Base-by-base conservation (phyloP, 2,329 filamentous ascomycete genomes). In the Helotiales sp. region DNA sequence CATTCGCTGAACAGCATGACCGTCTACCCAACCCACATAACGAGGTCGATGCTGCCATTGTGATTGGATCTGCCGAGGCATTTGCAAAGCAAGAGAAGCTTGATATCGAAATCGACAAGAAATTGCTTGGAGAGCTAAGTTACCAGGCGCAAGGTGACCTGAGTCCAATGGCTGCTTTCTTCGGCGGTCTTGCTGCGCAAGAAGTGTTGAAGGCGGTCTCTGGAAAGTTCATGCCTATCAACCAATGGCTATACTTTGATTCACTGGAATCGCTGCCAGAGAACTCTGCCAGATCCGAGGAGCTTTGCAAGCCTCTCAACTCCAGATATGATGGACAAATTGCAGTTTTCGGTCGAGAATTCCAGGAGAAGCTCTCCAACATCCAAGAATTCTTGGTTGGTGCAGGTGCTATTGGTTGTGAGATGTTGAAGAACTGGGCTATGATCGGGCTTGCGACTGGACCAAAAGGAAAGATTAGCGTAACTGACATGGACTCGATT, bases 341-440 rank as follows among this genome's bases (percentile, higher is more conserved):
- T 76, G 95, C 93, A 2, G 96, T 99, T 1, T 97, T 99, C 72
- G 96, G 96, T 69, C 91, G 87, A 75, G 92, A 97, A 70, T 99
- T 90, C 80, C 96, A 99, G 80, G 91, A 97, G 61, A 97, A 97
- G 84, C 87, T 99, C 73, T 87, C 91, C 68, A 97, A 97, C 75
- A 81, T 96, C 69, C 96, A 90, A 76, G 89, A 98, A 75, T 99
- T 99, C 83, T 85, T 99, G 64, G 96, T 99, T 66, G 96, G 96
- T 73, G 93, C 96, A 55, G 96, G 96, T 75, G 96, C 96, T 70
- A 99, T 99, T 78, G 96, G 96, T 54, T 99, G 96, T 77, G 96
- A 99, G 78, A 99, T 98, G 91, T 83, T 99, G 73, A 99, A 99
- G 87, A 98, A 98, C 80, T 99, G 96, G 94, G 95, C 96, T 40